phyloP scores from a whole-genome alignment of 768 basidiomycete genomes.

The Hysterangium stoloniferum region DNA sequence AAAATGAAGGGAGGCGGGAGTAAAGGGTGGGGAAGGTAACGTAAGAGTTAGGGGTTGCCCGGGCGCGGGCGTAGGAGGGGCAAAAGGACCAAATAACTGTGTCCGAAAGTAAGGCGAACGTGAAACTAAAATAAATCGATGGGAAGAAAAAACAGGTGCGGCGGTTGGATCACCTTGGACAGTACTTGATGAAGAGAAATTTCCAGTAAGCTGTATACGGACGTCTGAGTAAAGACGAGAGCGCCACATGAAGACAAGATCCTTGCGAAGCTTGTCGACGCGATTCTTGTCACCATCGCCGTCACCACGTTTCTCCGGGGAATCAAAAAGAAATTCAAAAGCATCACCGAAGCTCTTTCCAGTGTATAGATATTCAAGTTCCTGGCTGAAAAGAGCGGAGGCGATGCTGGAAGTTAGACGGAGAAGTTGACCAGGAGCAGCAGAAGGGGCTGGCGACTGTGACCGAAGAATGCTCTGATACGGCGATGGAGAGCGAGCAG shows the following conservation, averaged over 20 bases:
- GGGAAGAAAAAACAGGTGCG: constrained; percentile 83
- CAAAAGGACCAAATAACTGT: constrained; percentile 64
- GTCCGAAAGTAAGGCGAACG: constrained; percentile 83
- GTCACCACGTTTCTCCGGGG: constrained; percentile 33
- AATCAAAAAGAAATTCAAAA: constrained; percentile 81
- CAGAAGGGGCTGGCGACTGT: constrained; percentile 31
- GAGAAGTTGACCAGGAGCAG: constrained; percentile 38
- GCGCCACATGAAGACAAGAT: constrained; percentile 95
- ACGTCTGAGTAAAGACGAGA: constrained; percentile 91
- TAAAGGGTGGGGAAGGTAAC: constrained; percentile 89
- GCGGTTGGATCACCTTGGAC: constrained; percentile 23
- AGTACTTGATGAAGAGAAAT: constrained; percentile 40
- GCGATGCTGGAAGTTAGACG: constrained; percentile 63
- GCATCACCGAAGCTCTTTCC: constrained; percentile 83
- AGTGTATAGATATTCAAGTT: constrained; percentile 93
- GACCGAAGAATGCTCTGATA: constrained; percentile 22
- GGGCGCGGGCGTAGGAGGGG: constrained; percentile 26
- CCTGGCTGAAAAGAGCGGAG: constrained; percentile 77
- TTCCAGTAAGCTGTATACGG: constrained; percentile 68
- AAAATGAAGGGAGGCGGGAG: constrained; percentile 89
- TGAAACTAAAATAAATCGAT: constrained; percentile 87
- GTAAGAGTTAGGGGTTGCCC: constrained; percentile 51
- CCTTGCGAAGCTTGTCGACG: constrained; percentile 83
- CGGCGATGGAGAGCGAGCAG: constrained; percentile 37
- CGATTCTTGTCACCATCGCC: constrained; percentile 46